phyloP scores from a whole-genome alignment of 2,329 filamentous ascomycete genomes.

The Exophiala viscosa region DNA sequence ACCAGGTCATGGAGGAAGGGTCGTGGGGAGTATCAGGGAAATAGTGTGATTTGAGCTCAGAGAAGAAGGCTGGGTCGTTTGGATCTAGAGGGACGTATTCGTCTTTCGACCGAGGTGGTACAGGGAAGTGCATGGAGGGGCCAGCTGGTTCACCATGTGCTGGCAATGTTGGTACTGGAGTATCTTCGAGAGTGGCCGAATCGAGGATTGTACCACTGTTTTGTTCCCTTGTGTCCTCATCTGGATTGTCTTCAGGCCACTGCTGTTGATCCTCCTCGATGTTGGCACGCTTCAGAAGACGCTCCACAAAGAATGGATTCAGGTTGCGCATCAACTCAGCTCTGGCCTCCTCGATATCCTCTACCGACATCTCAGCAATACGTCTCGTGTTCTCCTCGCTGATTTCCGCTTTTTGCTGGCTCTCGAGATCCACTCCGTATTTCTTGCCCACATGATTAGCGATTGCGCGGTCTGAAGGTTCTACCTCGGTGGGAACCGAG shows the following conservation, averaged over 20 bases:
- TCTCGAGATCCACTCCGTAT: conserved; percentile 34
- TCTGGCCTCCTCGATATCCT: conserved; percentile 76
- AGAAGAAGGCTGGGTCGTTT: conserved; percentile 74
- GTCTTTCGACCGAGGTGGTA: conserved; percentile 43
- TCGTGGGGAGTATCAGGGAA: conserved; percentile 85
- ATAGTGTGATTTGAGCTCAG: conserved; percentile 84
- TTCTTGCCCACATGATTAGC: conserved; percentile 23
- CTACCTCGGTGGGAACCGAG: conserved; percentile 18
- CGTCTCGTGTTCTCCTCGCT: conserved; percentile 75
- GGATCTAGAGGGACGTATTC: conserved; percentile 73
- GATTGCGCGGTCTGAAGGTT: conserved; percentile 25
- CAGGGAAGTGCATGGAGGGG: conserved; percentile 42
- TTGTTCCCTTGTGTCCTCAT: background rate
- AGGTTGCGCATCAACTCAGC: conserved; percentile 75
- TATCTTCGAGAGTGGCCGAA: conserved; percentile 14
- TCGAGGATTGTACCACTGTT: conserved; percentile 8
- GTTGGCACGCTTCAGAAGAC: conserved; percentile 70
- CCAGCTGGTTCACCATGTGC: conserved; percentile 29
- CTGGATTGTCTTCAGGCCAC: conserved; percentile 13
- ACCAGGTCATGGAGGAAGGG: conserved; percentile 84
- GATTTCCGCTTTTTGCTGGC: conserved; percentile 65
- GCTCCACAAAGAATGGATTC: conserved; percentile 71
- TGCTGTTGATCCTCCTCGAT: conserved; percentile 56
- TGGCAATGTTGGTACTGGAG: background rate
- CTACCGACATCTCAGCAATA: conserved; percentile 72